These are phyloP conservation scores for Microbotryum silenes-acaulis DNA, from an alignment of 1,284 basidiomycete genomes.

Conservation along the genomic window DNA sequence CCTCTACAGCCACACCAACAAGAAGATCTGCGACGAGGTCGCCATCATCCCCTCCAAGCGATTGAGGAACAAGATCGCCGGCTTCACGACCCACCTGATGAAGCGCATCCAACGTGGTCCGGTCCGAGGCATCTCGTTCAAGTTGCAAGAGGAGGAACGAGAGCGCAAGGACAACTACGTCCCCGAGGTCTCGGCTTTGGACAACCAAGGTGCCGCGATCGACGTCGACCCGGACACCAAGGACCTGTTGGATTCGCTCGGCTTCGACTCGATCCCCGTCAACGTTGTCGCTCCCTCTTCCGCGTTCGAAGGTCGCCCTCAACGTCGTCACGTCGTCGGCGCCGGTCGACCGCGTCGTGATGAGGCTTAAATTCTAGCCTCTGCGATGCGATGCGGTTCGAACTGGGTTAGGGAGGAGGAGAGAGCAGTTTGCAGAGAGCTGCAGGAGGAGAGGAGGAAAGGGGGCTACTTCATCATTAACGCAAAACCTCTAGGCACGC, in stretches of 20 bases:
- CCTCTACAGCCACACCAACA: conserved; percentile 65
- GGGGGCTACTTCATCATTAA: background rate
- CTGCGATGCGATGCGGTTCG: background rate
- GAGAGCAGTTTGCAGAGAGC: background rate
- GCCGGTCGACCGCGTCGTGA: conserved; percentile 28
- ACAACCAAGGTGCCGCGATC: conserved; percentile 61
- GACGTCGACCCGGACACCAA: conserved; percentile 88
- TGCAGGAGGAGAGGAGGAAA: too few relatives aligned
- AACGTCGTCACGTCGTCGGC: conserved; percentile 21
- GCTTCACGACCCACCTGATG: conserved; percentile 99
- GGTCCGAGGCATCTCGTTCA: conserved; percentile 99
- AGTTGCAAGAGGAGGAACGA: conserved; percentile 99
- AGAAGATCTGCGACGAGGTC: conserved; percentile 94
- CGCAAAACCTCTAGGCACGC: background rate
- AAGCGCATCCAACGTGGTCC: conserved; percentile 99
- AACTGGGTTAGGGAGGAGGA: background rate
- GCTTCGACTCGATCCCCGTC: conserved; percentile 80
- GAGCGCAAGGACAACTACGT: conserved; percentile 98
- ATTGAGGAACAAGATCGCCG: conserved; percentile 98
- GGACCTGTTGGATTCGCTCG: conserved; percentile 77
- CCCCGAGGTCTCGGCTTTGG: conserved; percentile 89
- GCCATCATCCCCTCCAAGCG: conserved; percentile 97
- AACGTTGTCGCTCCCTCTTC: conserved; percentile 60
- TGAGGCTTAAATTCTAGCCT: conserved; percentile 6
- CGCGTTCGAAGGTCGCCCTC: conserved; percentile 23